Evolutionary conservation across 2,329 filamentous ascomycete species (phyloP).

Genomic region (Chalaropsis ovoidea): DNA sequence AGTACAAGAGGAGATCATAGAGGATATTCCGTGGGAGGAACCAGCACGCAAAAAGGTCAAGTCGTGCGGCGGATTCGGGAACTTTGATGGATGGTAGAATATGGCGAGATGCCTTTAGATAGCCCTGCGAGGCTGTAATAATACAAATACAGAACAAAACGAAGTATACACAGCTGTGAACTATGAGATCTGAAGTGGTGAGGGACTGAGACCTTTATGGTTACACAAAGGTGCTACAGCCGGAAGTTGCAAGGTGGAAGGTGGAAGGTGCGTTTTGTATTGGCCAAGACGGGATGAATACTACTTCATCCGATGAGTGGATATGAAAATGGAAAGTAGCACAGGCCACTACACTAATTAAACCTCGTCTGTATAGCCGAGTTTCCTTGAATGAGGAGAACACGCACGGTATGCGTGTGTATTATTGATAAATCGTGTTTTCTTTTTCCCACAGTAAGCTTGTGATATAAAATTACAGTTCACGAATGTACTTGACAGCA

Average conservation of each 20-base stretch:
- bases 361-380: not conserved
- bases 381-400: too few relatives aligned
- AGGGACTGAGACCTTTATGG: not conserved
- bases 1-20: conserved; percentile 50
- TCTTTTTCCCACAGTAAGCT: too few relatives aligned
- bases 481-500: too few relatives aligned
- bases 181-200: not conserved
- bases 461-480: too few relatives aligned
- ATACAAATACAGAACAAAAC: too few relatives aligned
- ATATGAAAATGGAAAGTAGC: not conserved
- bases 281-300: not conserved
- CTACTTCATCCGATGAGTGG: conserved; percentile 21
- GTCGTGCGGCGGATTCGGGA: conserved; percentile 67
- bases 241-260: not conserved
- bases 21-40: conserved; percentile 56
- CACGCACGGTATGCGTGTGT: too few relatives aligned
- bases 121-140: too few relatives aligned
- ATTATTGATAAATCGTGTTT: too few relatives aligned
- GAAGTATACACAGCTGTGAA: not conserved
- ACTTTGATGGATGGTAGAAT: conserved; percentile 81
- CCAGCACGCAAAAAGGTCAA: conserved; percentile 74
- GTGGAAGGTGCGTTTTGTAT: not conserved
- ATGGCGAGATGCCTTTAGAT: too few relatives aligned
- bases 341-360: not conserved
- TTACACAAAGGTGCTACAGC: not conserved